Percentiles rank a stretch among this genome's conserved stretches.
phyloP scores from a whole-genome alignment of 768 basidiomycete species.

The Termitomyces sp. region DNA sequence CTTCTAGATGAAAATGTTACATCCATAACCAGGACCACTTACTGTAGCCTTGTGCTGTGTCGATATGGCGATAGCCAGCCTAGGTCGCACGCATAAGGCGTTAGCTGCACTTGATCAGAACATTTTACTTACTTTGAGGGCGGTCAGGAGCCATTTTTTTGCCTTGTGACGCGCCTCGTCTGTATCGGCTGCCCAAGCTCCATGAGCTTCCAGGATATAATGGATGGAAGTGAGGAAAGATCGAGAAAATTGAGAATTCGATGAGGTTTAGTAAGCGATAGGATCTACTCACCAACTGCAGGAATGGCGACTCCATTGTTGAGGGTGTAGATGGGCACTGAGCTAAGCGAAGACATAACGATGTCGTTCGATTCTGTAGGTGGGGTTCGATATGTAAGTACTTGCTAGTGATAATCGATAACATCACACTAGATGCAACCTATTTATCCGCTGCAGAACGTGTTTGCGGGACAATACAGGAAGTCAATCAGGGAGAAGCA shows the following conservation, averaged over 20 bases:
- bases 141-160: slow-evolving; percentile 34
- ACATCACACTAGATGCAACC: neutral
- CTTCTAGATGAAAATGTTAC: neutral
- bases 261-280: neutral
- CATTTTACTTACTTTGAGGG: slow-evolving; percentile 27
- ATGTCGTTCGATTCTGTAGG: neutral
- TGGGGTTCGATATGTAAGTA: too few relatives aligned
- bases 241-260: neutral
- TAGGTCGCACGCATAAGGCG: slow-evolving; percentile 10
- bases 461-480: neutral
- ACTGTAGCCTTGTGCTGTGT: slow-evolving; percentile 34
- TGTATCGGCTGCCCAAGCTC: slow-evolving; percentile 33
- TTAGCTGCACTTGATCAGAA: neutral
- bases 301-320: slow-evolving; percentile 32
- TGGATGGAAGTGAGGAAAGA: neutral
- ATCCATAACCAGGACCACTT: neutral
- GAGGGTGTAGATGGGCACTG: slow-evolving; percentile 12
- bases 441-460: neutral
- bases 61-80: slow-evolving; percentile 38
- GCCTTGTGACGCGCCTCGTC: slow-evolving; percentile 28
- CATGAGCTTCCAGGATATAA: slow-evolving; percentile 24
- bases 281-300: slow-evolving; percentile 23
- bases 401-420: too few relatives aligned
- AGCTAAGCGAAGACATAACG: neutral
- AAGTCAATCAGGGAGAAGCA: neutral